Percentiles rank a stretch among this genome's conserved stretches.
These are phyloP conservation scores for Zygotorulaspora mrakii DNA, from an alignment of 1,139 yeast species.

Conservation along the genomic window DNA sequence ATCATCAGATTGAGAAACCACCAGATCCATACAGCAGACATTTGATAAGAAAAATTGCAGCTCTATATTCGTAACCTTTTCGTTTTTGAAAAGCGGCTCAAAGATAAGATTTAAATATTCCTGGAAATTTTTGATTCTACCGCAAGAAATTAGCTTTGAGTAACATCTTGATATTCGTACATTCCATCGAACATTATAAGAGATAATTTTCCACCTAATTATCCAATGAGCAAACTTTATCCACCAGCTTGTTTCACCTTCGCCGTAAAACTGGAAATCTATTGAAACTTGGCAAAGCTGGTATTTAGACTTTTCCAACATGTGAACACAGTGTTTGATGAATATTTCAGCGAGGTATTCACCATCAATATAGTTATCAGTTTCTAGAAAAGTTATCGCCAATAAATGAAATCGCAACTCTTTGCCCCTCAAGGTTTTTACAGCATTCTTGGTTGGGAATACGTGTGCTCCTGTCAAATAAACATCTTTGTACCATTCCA, in stretches of 20 bases:
- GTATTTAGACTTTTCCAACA: constrained; percentile 33
- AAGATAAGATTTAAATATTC: constrained; percentile 30
- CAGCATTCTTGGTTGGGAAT: constrained; percentile 15
- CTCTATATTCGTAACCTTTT: constrained; percentile 16
- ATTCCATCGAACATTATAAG: constrained; percentile 36
- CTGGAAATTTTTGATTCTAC: constrained; percentile 24
- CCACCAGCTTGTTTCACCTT: constrained; percentile 30
- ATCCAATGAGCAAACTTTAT: constrained; percentile 30
- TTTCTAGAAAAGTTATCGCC: constrained; percentile 30
- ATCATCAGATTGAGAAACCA: constrained; percentile 28
- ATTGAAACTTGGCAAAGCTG: constrained; percentile 33
- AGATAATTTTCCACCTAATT: constrained; percentile 31
- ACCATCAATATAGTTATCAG: constrained; percentile 32
- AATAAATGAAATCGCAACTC: constrained; percentile 24
- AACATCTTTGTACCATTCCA: constrained; percentile 33
- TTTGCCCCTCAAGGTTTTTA: constrained; percentile 17
- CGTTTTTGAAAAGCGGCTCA: constrained; percentile 21
- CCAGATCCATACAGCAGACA: constrained; percentile 29
- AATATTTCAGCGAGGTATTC: constrained; percentile 34
- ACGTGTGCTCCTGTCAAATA: constrained; percentile 28
- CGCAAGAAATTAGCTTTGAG: constrained; percentile 21
- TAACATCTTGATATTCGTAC: constrained; percentile 28
- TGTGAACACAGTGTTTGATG: constrained; percentile 27
- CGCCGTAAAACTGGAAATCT: constrained; percentile 30
- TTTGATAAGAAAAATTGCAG: constrained; percentile 26